phyloP scores from a whole-genome alignment of 495 filamentous ascomycete species.

The Penicillium parvum region DNA sequence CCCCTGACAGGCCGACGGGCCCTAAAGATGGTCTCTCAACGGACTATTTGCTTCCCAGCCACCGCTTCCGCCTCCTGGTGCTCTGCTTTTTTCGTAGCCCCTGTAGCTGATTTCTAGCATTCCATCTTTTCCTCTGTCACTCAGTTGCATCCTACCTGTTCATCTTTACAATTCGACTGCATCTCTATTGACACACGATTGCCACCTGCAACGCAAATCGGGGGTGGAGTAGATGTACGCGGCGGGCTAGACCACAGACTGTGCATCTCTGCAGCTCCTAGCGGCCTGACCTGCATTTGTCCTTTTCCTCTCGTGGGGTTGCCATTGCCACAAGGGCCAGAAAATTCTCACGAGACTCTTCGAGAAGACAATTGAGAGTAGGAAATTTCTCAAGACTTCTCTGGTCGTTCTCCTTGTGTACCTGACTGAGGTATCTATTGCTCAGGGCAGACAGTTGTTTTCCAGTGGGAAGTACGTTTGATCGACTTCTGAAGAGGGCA shows the following conservation, averaged over 20 bases:
- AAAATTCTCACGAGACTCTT: slow-evolving; percentile 1
- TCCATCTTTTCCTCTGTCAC: background rate
- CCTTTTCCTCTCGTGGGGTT: slow-evolving; percentile 12
- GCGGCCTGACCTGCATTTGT: slow-evolving; percentile 26
- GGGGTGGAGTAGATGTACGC: slow-evolving; percentile 29
- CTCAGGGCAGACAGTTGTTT: too few species aligned
- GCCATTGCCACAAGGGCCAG: slow-evolving; percentile 12
- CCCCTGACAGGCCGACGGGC: too few species aligned
- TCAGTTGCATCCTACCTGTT: background rate
- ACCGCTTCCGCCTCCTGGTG: background rate
- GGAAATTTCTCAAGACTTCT: background rate
- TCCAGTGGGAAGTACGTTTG: too few species aligned
- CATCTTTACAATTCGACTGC: too few species aligned
- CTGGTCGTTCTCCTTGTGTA: too few species aligned
- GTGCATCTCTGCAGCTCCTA: slow-evolving; percentile 31
- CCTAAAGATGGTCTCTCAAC: background rate
- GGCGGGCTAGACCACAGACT: slow-evolving; percentile 29
- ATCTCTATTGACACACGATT: too few species aligned
- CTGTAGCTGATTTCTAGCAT: background rate
- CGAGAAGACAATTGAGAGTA: background rate
- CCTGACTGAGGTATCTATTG: too few species aligned
- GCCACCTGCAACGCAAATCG: slow-evolving; percentile 17
- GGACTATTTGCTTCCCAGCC: background rate
- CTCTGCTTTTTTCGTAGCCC: background rate
- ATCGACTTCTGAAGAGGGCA: too few species aligned